Percentiles rank a stretch among this genome's conserved stretches.
These are phyloP conservation scores for Andrographis paniculata DNA, from an alignment of 305 asterid species.

Conservation along the genomic window DNA sequence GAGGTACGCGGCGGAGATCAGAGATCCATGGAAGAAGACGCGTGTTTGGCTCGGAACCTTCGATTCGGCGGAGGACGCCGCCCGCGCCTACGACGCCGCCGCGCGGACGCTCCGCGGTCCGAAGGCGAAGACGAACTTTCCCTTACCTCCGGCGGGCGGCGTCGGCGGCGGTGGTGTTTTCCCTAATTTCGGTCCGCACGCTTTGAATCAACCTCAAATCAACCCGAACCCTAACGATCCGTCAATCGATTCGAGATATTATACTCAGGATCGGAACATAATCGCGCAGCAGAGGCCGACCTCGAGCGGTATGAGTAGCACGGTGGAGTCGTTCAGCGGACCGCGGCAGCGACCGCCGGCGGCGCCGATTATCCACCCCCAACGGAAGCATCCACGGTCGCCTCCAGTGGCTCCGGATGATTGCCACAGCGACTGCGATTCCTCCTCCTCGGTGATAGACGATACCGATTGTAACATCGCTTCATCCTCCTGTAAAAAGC, in stretches of 20 bases:
- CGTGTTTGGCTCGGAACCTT: slow-evolving; percentile 62
- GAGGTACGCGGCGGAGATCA: slow-evolving; percentile 45
- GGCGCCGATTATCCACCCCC: slow-evolving; percentile 19
- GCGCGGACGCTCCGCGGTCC: slow-evolving; percentile 44
- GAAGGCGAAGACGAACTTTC: slow-evolving; percentile 49
- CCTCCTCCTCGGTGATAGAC: slow-evolving; percentile 32
- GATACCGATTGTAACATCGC: slow-evolving; percentile 22
- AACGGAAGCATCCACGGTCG: slow-evolving; percentile 21
- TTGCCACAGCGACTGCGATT: slow-evolving; percentile 25
- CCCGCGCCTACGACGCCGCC: slow-evolving; percentile 48
- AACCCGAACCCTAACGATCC: slow-evolving; percentile 18
- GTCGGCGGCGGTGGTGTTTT: slow-evolving; percentile 5
- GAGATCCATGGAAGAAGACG: slow-evolving; percentile 42
- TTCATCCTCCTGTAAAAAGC: slow-evolving; percentile 20
- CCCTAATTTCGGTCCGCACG: slow-evolving; percentile 18
- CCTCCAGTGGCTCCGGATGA: slow-evolving; percentile 12
- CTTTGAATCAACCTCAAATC: slow-evolving; percentile 18
- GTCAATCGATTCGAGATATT: slow-evolving; percentile 32
- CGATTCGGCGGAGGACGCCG: slow-evolving; percentile 57
- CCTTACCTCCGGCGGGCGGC: slow-evolving; percentile 17
- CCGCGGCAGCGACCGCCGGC: slow-evolving; percentile 13
- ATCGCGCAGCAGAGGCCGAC: slow-evolving; percentile 43
- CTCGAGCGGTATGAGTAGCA: slow-evolving; percentile 47
- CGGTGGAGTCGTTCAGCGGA: slow-evolving; percentile 32
- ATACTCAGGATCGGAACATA: slow-evolving; percentile 20